Conservation (phyloP, 116 monocot genomes). For the Papilionanthe hybrid region DNA sequence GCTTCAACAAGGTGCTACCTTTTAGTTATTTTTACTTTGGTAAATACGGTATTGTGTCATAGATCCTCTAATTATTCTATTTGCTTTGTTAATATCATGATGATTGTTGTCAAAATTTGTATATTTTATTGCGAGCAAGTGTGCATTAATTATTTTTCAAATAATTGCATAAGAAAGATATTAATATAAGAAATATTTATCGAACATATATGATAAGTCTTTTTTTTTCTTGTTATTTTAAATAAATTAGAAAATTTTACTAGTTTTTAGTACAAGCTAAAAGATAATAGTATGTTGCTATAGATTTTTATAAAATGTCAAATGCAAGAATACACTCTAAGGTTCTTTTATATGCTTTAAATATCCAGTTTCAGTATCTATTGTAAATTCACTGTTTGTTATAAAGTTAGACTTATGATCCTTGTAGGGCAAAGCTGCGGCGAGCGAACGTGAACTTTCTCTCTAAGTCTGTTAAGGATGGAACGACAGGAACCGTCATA, state of each 20-base stretch:
- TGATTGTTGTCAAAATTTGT: too few species aligned
- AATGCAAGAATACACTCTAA: neutral
- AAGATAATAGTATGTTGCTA: neutral
- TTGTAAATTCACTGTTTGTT: neutral
- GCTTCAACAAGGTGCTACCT: too few species aligned
- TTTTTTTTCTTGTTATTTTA: neutral
- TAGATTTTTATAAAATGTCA: neutral
- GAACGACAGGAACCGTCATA: conserved; percentile 91
- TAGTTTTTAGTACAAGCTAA: neutral
- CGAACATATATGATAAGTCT: neutral
- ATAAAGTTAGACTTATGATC: neutral
- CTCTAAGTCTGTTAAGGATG: conserved; percentile 70
- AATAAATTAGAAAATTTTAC: neutral
- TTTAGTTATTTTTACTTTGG: too few species aligned
- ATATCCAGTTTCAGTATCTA: neutral
- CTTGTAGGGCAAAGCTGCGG: conserved; percentile 58
- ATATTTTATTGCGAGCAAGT: too few species aligned
- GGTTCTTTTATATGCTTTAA: neutral
- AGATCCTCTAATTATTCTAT: too few species aligned
- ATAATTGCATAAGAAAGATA: too few species aligned
- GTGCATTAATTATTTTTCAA: too few species aligned
- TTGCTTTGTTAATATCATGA: too few species aligned
- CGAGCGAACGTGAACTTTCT: conserved; percentile 89
- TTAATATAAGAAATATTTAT: neutral
- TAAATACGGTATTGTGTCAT: too few species aligned